These are phyloP conservation scores for Cercis canadensis DNA, from an alignment of 306 rosid species.

Conservation along the genomic window DNA sequence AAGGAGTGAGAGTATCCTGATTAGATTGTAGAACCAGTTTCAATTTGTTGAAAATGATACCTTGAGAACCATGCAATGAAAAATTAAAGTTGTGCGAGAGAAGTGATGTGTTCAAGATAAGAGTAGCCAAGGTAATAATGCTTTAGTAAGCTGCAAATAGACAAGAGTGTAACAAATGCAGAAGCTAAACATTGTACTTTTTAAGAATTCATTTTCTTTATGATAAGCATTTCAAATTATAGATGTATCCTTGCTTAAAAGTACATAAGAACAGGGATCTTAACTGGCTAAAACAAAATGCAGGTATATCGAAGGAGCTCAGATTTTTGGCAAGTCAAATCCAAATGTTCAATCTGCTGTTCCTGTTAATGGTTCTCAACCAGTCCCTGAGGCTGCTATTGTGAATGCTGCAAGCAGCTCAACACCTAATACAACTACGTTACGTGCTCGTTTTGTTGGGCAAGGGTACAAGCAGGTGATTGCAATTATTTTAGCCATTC, in stretches of 20 bases:
- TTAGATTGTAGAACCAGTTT: neutral
- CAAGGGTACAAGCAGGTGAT: constrained; percentile 95
- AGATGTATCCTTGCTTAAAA: neutral
- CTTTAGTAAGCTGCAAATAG: neutral
- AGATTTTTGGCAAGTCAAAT: constrained; percentile 54
- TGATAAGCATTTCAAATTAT: neutral
- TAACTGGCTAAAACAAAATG: constrained; percentile 31
- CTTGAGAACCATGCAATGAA: neutral
- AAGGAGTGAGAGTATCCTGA: neutral
- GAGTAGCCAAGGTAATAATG: too few relatives aligned
- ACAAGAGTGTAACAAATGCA: neutral
- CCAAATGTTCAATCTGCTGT: constrained; percentile 40
- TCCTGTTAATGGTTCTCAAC: constrained; percentile 42
- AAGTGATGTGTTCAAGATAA: too few relatives aligned
- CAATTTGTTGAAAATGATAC: neutral
- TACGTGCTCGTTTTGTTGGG: constrained; percentile 73
- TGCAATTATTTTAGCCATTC: neutral
- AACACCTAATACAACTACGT: constrained; percentile 38
- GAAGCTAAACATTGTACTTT: neutral
- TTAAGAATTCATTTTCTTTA: neutral
- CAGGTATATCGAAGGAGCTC: constrained; percentile 84
- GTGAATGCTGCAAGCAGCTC: constrained; percentile 35
- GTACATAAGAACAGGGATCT: constrained; percentile 24
- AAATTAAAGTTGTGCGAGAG: neutral
- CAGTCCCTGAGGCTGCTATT: constrained; percentile 49